Evolutionary conservation across 1,139 yeast species (phyloP), one percentile per base, ranked within the genome.

Genomic region (Komagataea norvegica): DNA sequence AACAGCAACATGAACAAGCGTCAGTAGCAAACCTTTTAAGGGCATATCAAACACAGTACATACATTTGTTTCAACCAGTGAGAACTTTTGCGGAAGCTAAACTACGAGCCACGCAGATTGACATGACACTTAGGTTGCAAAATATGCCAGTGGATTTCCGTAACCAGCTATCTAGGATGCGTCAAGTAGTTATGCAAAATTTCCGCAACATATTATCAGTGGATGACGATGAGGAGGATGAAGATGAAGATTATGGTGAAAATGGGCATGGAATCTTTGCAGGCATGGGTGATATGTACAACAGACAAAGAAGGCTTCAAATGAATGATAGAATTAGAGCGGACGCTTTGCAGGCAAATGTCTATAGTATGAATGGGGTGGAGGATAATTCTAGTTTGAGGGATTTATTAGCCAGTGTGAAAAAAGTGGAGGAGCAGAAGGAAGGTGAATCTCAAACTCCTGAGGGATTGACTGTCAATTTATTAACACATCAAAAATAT

Each of bases 401-500:
- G 32, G 63, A 68, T 13, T 66, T 88, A 29, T 66, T 86, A 40
- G 76, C 79, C 42, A 80, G 78, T 43, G 79, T 88, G n/a, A 70
- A 72, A 47, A 75, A 78, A 3, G 80, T 75, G 36, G 87, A 80
- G 43, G 64, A 64, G 20, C 64, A 59, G 31, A 52, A 56, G 9
- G 74, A 70, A 36, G 76, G 74, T 38, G 66, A 79, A 47, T 77
- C 74, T 3, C 64, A 70, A 15, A 85, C 95, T 0, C 97, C 97
- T 0, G 68, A 68, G 0, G 84, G 76, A 19, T 59, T 91, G 52
- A 64, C 78, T 5, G 73, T 87, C 8, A 72, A 72, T 29, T 64
- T 87, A 19, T 62, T 88, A 57, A 85, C 80, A 47, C 97, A 91
- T 64, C 98, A 91, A 61, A 70, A 87, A 39, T 67, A 81, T 44